Percentiles rank a stretch among this genome's conserved stretches.
phyloP scores from a whole-genome alignment of 805 yeast species.

The Candida lessepsii region DNA sequence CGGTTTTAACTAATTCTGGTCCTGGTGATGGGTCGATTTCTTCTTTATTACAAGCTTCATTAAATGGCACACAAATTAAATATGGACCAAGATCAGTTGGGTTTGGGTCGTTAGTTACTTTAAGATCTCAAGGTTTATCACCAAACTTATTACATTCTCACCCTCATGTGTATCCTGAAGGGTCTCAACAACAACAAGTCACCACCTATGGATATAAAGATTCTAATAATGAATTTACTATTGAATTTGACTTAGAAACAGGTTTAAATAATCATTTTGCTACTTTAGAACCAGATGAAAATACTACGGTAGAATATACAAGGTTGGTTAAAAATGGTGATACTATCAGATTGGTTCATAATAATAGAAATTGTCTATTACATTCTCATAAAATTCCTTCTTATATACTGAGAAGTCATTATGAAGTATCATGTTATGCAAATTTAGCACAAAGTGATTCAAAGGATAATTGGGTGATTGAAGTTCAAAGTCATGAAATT shows the following conservation, averaged over 20 bases:
- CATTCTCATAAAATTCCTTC: conserved; percentile 83
- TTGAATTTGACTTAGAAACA: conserved; percentile 58
- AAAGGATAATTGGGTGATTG: conserved; percentile 89
- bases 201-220: conserved; percentile 92
- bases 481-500: conserved; percentile 63
- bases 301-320: conserved; percentile 21
- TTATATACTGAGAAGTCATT: conserved; percentile 61
- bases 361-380: conserved; percentile 65
- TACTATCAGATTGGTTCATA: conserved; percentile 70
- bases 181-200: conserved; percentile 90
- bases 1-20: conserved; percentile 73
- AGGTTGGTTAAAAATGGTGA: conserved; percentile 57
- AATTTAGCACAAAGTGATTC: conserved; percentile 65
- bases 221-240: conserved; percentile 76
- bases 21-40: conserved; percentile 93
- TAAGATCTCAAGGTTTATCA: conserved; percentile 69
- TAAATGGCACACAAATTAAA: conserved; percentile 63
- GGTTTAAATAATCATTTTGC: conserved; percentile 28
- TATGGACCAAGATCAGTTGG: conserved; percentile 68
- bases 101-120: conserved; percentile 58
- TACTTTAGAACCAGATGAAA: conserved; percentile 25
- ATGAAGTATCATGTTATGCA: conserved; percentile 90
- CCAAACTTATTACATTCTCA: conserved; percentile 87
- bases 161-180: conserved; percentile 80
- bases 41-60: conserved; percentile 84